Evolutionary conservation across 192 early-diverging fungal genomes (phyloP).

Genomic region (Backusella sp.): DNA sequence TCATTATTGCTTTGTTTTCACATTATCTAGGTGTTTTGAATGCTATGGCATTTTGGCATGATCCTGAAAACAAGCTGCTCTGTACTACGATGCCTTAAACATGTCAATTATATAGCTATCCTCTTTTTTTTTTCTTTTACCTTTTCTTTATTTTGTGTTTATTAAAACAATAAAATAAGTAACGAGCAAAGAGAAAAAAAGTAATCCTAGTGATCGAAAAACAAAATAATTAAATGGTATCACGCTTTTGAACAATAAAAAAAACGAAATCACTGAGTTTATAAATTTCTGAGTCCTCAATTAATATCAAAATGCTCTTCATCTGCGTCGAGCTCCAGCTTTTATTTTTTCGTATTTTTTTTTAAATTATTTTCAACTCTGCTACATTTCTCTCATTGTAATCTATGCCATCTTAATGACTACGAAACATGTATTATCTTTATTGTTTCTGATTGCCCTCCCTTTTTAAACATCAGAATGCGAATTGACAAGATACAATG

Average conservation of each 20-base stretch:
- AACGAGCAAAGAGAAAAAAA: neutral
- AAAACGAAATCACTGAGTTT: neutral
- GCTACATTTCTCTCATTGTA: neutral
- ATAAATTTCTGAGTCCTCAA: neutral
- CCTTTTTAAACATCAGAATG: neutral
- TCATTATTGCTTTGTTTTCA: constrained; percentile 65
- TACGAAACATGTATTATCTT: neutral
- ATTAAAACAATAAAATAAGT: neutral
- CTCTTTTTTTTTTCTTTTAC: neutral
- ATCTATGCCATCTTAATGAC: neutral
- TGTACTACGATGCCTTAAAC: neutral
- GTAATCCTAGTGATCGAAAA: neutral
- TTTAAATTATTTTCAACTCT: neutral
- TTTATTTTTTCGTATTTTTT: neutral
- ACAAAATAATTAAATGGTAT: neutral
- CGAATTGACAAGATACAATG: neutral
- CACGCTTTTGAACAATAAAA: neutral
- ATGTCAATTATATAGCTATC: neutral
- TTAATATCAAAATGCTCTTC: neutral
- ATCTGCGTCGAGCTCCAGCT: neutral
- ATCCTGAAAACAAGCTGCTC: neutral
- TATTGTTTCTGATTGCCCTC: neutral
- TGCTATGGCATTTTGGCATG: constrained; percentile 55
- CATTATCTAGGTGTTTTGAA: constrained; percentile 73
- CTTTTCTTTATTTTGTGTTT: neutral